phyloP scores from a whole-genome alignment of 495 filamentous ascomycete species.

The Cercophora newfieldiana region DNA sequence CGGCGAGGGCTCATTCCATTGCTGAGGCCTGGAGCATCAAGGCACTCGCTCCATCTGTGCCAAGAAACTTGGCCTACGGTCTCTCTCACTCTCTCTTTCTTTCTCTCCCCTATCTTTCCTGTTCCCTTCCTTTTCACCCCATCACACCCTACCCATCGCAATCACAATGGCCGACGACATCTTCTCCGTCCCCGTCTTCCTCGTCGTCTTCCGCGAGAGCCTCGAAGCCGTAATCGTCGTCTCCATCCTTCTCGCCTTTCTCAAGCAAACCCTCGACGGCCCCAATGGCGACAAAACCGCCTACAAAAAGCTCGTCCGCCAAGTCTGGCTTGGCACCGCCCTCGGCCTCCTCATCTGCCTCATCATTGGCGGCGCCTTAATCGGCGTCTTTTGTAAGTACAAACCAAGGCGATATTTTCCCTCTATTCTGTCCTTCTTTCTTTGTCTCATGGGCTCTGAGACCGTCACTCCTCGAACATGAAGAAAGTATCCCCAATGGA shows the following conservation, averaged over 20 bases:
- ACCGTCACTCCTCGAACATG: too few species aligned
- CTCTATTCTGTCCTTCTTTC: too few species aligned
- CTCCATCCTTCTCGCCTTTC: constrained; percentile 76
- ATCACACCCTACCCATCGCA: not conserved
- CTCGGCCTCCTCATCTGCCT: constrained; percentile 67
- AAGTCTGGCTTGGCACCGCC: constrained; percentile 72
- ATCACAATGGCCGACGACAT: constrained; percentile 55
- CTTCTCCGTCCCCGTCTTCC: constrained; percentile 73
- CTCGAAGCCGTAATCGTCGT: constrained; percentile 80
- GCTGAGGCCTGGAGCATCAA: not conserved
- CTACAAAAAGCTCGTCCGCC: constrained; percentile 69
- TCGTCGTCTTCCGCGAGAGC: constrained; percentile 83
- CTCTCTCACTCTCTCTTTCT: not conserved
- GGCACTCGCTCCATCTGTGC: not conserved
- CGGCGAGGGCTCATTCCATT: too few species aligned
- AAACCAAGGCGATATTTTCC: too few species aligned
- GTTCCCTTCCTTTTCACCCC: not conserved
- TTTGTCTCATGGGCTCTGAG: too few species aligned
- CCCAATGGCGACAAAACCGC: constrained; percentile 53
- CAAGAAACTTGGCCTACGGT: not conserved
- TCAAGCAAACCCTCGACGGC: constrained; percentile 72
- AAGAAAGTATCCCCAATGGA: too few species aligned
- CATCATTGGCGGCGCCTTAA: constrained; percentile 68
- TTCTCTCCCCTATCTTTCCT: not conserved
- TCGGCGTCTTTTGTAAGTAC: constrained; percentile 83